These are phyloP conservation scores for Gardenia jasminoides DNA, from an alignment of 257 asterid species.

Conservation along the genomic window DNA sequence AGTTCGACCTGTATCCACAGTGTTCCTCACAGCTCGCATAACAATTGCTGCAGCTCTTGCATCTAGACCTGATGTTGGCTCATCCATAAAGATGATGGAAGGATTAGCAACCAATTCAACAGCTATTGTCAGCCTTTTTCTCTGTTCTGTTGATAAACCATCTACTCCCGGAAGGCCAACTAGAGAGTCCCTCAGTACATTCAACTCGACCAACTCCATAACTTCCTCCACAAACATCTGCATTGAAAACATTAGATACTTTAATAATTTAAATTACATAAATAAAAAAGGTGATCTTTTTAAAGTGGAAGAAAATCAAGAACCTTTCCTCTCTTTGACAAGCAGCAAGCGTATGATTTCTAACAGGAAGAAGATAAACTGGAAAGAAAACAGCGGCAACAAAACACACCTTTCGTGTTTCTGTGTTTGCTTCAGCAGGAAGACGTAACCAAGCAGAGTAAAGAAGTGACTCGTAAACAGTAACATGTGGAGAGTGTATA, in stretches of 20 bases:
- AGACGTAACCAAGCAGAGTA: conserved; percentile 95
- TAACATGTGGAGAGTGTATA: conserved; percentile 84
- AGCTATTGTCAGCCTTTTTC: conserved; percentile 82
- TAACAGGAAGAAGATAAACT: background rate
- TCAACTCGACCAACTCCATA: conserved; percentile 83
- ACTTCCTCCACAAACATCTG: conserved; percentile 85
- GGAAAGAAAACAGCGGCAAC: background rate
- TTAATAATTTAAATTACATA: background rate
- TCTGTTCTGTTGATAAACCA: conserved; percentile 86
- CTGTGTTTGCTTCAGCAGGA: conserved; percentile 55
- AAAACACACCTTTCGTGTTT: conserved; percentile 49
- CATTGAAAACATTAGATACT: background rate
- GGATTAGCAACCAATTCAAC: conserved; percentile 92
- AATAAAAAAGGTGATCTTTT: background rate
- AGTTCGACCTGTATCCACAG: conserved; percentile 81
- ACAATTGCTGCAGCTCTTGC: conserved; percentile 95
- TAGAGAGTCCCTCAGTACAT: conserved; percentile 52
- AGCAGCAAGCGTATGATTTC: too few relatives aligned
- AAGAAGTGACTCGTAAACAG: conserved; percentile 72
- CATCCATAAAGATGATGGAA: conserved; percentile 90
- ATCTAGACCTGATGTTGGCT: conserved; percentile 87
- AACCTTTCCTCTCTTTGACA: too few relatives aligned
- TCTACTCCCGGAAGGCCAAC: conserved; percentile 92
- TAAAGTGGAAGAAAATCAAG: background rate
- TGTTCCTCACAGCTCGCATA: conserved; percentile 81